Evolutionary conservation across 768 basidiomycete genomes (phyloP).

Genomic region (Phanerochaete sordida): DNA sequence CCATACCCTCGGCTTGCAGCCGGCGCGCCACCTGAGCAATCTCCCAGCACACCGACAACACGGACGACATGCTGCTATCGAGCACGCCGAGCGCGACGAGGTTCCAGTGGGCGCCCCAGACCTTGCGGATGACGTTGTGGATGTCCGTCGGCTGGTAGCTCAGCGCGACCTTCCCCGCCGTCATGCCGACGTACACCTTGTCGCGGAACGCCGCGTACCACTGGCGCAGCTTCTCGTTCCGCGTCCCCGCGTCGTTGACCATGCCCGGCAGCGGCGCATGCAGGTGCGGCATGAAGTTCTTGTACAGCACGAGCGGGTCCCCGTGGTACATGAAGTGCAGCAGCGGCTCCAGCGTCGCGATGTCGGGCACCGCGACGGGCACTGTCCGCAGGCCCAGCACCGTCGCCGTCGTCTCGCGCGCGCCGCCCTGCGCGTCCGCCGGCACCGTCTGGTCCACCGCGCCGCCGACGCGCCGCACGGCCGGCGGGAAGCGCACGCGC

Average conservation of each 20-base stretch:
- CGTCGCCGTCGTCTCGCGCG: neutral
- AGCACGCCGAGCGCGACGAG: conserved; percentile 42
- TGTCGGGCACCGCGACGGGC: neutral
- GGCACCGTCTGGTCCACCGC: neutral
- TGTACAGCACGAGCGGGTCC: neutral
- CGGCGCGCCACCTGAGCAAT: conserved; percentile 34
- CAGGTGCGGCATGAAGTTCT: neutral
- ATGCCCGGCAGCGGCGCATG: neutral
- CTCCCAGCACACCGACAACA: conserved; percentile 44
- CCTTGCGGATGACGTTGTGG: neutral
- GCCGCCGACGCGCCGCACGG: neutral
- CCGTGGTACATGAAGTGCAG: neutral
- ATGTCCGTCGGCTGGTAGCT: neutral
- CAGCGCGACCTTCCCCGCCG: neutral
- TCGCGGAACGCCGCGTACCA: neutral
- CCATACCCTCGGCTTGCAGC: neutral
- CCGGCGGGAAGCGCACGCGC: neutral
- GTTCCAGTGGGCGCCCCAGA: conserved; percentile 35
- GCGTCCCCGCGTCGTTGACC: neutral
- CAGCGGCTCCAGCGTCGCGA: neutral
- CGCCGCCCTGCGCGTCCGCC: neutral
- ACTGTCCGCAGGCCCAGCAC: neutral
- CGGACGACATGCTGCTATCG: conserved; percentile 38
- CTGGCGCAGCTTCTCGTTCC: neutral
- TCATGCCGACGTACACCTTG: neutral